A percentile compares a stretch with the other conserved stretches of the same genome.
Evolutionary conservation across 176 grass and related monocot genomes (phyloP).

Genomic region (Saccharum spontaneum): DNA sequence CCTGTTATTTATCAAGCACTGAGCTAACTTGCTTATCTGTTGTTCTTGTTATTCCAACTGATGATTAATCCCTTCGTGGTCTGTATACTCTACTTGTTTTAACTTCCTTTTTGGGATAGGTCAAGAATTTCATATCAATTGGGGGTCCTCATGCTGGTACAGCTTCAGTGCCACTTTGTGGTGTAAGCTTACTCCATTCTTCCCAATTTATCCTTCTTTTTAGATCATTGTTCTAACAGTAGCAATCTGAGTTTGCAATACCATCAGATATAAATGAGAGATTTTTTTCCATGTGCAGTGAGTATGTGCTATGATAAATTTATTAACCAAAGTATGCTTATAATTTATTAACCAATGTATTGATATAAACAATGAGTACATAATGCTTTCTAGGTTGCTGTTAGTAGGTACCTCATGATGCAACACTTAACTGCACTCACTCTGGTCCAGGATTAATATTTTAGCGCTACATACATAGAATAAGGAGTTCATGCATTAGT

Average conservation of each 20-base stretch:
- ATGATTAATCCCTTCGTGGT: background rate
- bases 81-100: slow-evolving; percentile 10
- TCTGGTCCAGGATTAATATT: slow-evolving; percentile 30
- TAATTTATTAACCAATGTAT: background rate
- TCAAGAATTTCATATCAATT: slow-evolving; percentile 94
- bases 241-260: background rate
- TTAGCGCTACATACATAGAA: slow-evolving; percentile 20
- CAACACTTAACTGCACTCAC: background rate
- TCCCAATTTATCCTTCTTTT: slow-evolving; percentile 18
- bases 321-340: background rate
- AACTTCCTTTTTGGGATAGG: slow-evolving; percentile 48
- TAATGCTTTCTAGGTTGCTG: slow-evolving; percentile 1
- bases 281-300: background rate
- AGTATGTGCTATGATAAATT: background rate
- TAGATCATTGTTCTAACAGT: background rate
- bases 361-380: background rate
- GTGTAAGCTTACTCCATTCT: slow-evolving; percentile 55
- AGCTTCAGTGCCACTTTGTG: slow-evolving; percentile 94
- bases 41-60: slow-evolving; percentile 10
- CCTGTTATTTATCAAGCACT: background rate
- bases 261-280: background rate
- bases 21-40: slow-evolving; percentile 5
- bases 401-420: background rate
- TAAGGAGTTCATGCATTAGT: background rate
- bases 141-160: slow-evolving; percentile 97